Percentiles rank a stretch among this genome's conserved stretches.
Conservation (phyloP, 129 eudicot genomes). For the Deinandra increscens region DNA sequence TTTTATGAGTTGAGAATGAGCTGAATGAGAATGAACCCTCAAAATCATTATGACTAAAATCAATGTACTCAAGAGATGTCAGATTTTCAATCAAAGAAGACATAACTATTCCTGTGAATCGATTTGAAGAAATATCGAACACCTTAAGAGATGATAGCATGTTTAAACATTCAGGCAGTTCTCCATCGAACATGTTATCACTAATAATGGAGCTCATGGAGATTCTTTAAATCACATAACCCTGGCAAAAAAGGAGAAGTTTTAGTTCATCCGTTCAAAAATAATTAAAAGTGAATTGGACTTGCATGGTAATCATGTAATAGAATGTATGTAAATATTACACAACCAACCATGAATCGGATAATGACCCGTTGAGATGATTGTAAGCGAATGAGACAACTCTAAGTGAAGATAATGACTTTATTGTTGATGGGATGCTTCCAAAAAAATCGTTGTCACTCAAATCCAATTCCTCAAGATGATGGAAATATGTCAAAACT, state of each 20-base stretch:
- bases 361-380: not conserved
- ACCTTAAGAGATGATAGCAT: constrained; percentile 26
- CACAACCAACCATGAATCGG: constrained; percentile 5
- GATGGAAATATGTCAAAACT: no score
- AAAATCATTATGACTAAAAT: constrained; percentile 24
- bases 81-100: constrained; percentile 25
- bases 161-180: constrained; percentile 18
- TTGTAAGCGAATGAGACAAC: not conserved
- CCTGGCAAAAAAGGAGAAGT: constrained; percentile 2
- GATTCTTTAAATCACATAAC: constrained; percentile 29
- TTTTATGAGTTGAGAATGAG: constrained; percentile 27
- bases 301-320: no score
- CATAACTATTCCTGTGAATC: constrained; percentile 8
- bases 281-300: not conserved
- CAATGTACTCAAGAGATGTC: constrained; percentile 33
- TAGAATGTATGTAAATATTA: no score
- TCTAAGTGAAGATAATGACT: no score
- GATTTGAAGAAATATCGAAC: constrained; percentile 30
- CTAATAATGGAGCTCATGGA: constrained; percentile 28
- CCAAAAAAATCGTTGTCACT: no score
- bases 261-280: not conserved
- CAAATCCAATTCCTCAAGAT: no score
- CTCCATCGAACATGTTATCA: constrained; percentile 18
- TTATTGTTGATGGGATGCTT: no score
- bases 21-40: constrained; percentile 35